phyloP scores from a whole-genome alignment of 2,329 filamentous ascomycete species.

The Phoma sp. region DNA sequence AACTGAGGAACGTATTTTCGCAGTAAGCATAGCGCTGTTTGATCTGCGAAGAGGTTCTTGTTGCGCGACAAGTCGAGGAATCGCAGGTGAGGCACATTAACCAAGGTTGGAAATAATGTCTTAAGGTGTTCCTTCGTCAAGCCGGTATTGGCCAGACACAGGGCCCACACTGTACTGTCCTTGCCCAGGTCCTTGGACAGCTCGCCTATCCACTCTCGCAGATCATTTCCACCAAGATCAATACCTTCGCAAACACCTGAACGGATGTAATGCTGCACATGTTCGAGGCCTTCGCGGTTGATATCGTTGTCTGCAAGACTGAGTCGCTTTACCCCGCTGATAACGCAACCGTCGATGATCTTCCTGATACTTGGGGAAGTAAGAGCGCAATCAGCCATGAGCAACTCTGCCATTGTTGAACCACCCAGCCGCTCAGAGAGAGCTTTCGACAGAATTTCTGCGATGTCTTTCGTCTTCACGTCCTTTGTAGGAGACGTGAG shows the following conservation, averaged over 20 bases:
- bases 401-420: constrained; percentile 77
- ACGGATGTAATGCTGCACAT: constrained; percentile 77
- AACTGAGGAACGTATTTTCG: constrained; percentile 86
- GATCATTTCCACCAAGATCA: constrained; percentile 85
- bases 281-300: constrained; percentile 72
- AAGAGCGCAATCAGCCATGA: constrained; percentile 79
- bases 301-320: constrained; percentile 85
- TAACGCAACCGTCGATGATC: constrained; percentile 81
- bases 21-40: constrained; percentile 75
- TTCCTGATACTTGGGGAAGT: constrained; percentile 72
- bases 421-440: constrained; percentile 79
- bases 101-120: constrained; percentile 75
- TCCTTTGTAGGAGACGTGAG: constrained; percentile 14
- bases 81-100: constrained; percentile 72
- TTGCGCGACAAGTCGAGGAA: constrained; percentile 96
- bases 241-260: constrained; percentile 83
- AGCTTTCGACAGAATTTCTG: constrained; percentile 73
- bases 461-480: constrained; percentile 57
- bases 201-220: constrained; percentile 54
- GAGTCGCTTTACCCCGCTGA: constrained; percentile 77
- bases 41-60: constrained; percentile 75
- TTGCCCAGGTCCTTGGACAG: constrained; percentile 59
- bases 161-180: constrained; percentile 70
- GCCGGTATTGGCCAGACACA: constrained; percentile 87
- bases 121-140: constrained; percentile 74